A percentile compares a stretch with the other conserved stretches of the same genome.
These are phyloP conservation scores for Spongiforma sp. DNA, from an alignment of 1,284 basidiomycete genomes.

Conservation along the genomic window DNA sequence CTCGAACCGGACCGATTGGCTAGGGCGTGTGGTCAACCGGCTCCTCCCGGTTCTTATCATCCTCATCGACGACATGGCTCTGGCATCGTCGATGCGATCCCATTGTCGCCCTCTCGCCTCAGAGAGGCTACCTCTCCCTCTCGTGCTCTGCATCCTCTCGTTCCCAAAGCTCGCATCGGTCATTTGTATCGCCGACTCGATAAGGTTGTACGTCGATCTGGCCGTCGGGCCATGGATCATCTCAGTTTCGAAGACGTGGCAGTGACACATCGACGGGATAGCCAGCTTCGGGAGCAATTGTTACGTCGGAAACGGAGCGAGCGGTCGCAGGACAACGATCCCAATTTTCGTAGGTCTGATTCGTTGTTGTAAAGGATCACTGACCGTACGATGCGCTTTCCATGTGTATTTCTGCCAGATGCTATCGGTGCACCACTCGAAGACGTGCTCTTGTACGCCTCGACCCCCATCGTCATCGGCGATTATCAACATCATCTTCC, in stretches of 20 bases:
- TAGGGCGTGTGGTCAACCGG: slow-evolving; percentile 33
- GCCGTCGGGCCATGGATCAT: slow-evolving; percentile 34
- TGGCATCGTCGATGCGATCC: not conserved
- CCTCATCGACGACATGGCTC: slow-evolving; percentile 9
- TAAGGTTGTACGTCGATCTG: slow-evolving; percentile 27
- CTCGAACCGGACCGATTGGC: slow-evolving; percentile 36
- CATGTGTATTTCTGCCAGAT: slow-evolving; percentile 35
- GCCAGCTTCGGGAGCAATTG: slow-evolving; percentile 31
- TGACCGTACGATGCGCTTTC: no score
- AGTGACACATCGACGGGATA: slow-evolving; percentile 20
- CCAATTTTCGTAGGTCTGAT: slow-evolving; percentile 33
- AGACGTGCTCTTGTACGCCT: slow-evolving; percentile 51
- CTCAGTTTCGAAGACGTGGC: slow-evolving; percentile 30
- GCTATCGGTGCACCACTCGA: slow-evolving; percentile 56
- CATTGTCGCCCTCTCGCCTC: slow-evolving; percentile 5
- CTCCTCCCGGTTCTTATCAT: not conserved
- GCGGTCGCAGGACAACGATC: slow-evolving; percentile 26
- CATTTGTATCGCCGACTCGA: slow-evolving; percentile 34
- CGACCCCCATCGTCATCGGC: slow-evolving; percentile 50
- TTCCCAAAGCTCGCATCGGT: slow-evolving; percentile 26
- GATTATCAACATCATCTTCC: slow-evolving; percentile 61
- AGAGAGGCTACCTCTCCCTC: not conserved
- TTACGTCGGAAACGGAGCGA: slow-evolving; percentile 27
- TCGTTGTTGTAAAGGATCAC: not conserved
- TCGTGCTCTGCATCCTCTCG: slow-evolving; percentile 1